Percentiles rank a stretch among this genome's conserved stretches.
Evolutionary conservation across 1,284 basidiomycete species (phyloP).

Genomic region (Ganoderma sp.): DNA sequence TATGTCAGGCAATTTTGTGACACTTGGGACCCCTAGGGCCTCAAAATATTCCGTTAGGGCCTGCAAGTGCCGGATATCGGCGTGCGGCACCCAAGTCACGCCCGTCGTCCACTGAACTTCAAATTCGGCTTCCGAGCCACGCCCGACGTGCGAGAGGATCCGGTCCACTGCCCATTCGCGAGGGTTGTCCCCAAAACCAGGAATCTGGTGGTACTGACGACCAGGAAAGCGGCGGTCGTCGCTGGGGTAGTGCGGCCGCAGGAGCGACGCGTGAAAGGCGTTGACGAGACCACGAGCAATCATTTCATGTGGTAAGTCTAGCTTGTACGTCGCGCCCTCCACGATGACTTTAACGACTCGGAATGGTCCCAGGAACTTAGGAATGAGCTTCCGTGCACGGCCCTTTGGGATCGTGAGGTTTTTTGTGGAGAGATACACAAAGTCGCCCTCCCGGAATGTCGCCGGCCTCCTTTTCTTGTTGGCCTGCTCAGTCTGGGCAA

Average conservation of each 20-base stretch:
- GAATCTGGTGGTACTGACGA: background rate
- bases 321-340: background rate
- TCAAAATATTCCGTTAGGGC: background rate
- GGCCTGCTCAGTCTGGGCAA: background rate
- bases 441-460: background rate
- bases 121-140: background rate
- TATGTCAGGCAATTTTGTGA: background rate
- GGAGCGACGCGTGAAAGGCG: background rate
- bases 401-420: background rate
- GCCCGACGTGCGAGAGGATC: background rate
- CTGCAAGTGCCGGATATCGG: background rate
- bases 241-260: background rate
- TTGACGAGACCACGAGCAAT: background rate
- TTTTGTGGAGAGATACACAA: background rate
- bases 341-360: background rate
- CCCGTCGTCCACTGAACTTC: background rate
- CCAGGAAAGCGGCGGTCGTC: background rate
- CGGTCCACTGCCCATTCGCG: background rate
- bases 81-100: background rate
- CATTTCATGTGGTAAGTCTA: background rate
- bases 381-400: background rate
- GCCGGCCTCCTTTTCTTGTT: background rate
- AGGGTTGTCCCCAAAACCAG: background rate
- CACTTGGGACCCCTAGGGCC: background rate
- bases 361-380: background rate